phyloP scores from a whole-genome alignment of 768 basidiomycete species.

The Suillus discolor region DNA sequence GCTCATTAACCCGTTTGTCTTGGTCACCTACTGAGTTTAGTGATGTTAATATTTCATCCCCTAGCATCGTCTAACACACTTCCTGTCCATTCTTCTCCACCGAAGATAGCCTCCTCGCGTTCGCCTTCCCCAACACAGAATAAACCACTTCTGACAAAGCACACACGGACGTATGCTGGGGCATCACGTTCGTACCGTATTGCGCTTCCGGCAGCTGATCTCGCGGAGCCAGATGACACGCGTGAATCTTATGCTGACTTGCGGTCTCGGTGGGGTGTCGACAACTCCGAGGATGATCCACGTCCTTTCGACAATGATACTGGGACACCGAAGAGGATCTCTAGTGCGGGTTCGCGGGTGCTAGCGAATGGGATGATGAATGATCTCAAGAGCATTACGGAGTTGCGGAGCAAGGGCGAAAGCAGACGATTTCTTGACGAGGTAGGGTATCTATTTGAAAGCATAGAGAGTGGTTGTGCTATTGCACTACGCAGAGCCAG shows the following conservation, averaged over 20 bases:
- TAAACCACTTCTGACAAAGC: constrained; percentile 29
- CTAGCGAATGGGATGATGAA: constrained; percentile 68
- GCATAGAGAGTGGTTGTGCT: constrained; percentile 56
- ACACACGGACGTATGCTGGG: constrained; percentile 72
- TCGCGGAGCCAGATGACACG: constrained; percentile 35
- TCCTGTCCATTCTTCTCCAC: constrained; percentile 20
- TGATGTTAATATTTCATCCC: constrained; percentile 3
- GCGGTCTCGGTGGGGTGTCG: constrained; percentile 80
- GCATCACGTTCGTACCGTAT: constrained; percentile 81
- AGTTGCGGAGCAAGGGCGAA: constrained; percentile 80
- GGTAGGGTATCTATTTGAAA: constrained; percentile 84
- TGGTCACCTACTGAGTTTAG: not conserved
- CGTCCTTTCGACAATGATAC: constrained; percentile 31
- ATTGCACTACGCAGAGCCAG: constrained; percentile 67
- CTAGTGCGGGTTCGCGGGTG: constrained; percentile 36
- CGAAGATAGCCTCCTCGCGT: constrained; percentile 31
- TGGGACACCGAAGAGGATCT: constrained; percentile 19
- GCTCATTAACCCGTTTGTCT: not conserved
- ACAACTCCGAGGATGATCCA: constrained; percentile 75
- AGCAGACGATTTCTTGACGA: constrained; percentile 80
- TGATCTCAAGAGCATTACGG: constrained; percentile 78
- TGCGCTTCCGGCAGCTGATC: constrained; percentile 58
- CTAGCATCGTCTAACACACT: constrained; percentile 29
- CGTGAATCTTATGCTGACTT: constrained; percentile 79
- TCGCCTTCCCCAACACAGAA: constrained; percentile 30